Conservation (phyloP, 208 protist genomes). For the Crithidia sp. region DNA sequence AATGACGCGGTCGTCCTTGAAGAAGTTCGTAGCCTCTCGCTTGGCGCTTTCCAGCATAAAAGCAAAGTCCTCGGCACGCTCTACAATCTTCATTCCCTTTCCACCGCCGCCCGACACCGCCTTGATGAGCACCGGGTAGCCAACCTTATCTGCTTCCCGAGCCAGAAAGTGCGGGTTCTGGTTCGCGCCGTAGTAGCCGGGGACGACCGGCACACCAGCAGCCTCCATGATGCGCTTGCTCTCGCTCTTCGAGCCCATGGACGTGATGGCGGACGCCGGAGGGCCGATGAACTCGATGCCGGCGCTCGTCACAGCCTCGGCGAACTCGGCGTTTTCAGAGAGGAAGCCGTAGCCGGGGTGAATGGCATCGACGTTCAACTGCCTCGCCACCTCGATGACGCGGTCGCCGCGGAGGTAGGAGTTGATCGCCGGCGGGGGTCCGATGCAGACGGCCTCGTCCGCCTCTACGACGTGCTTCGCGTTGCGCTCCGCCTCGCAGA, state of each 20-base stretch:
- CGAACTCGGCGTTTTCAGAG: constrained; percentile 95
- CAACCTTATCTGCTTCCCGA: constrained; percentile 63
- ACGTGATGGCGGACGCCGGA: constrained; percentile 80
- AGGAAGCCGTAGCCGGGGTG: constrained; percentile 99
- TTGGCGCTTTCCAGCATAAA: constrained; percentile 90
- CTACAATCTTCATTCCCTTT: constrained; percentile 69
- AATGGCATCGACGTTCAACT: constrained; percentile 89
- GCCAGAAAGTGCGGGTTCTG: constrained; percentile 32
- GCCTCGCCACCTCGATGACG: constrained; percentile 91
- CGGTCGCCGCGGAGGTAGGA: constrained; percentile 92
- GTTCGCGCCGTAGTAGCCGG: constrained; percentile 48
- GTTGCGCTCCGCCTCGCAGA: constrained; percentile 91
- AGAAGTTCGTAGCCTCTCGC: constrained; percentile 89
- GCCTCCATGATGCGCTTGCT: constrained; percentile 90
- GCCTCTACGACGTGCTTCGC: constrained; percentile 92
- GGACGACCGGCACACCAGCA: constrained; percentile 40
- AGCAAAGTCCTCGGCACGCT: constrained; percentile 92
- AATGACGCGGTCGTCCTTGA: constrained; percentile 94
- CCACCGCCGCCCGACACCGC: constrained; percentile 83
- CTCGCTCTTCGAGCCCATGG: constrained; percentile 95
- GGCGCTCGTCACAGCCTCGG: constrained; percentile 55
- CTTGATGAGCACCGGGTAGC: constrained; percentile 98
- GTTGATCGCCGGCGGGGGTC: constrained; percentile 54
- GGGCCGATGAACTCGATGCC: constrained; percentile 96
- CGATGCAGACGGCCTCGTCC: constrained; percentile 84